A percentile compares a stretch with the other conserved stretches of the same genome.
These are phyloP conservation scores for Malus hybrid DNA, from an alignment of 331 rosid genomes.

Conservation along the genomic window DNA sequence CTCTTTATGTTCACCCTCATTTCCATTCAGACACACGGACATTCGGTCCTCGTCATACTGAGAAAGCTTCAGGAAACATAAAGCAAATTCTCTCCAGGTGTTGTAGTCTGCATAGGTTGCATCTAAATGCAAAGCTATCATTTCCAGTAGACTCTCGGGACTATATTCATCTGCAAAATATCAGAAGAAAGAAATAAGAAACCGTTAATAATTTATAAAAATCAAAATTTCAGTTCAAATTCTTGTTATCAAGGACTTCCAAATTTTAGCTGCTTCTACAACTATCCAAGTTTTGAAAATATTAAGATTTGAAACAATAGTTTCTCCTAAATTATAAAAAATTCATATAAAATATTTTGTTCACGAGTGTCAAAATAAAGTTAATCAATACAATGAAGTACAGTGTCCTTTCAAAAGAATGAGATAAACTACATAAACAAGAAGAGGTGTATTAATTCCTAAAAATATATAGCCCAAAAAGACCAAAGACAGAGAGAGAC, in stretches of 20 bases:
- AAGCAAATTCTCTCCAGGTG: constrained; percentile 58
- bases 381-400: not conserved
- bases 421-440: not conserved
- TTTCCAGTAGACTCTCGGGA: constrained; percentile 52
- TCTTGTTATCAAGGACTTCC: not conserved
- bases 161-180: constrained; percentile 56
- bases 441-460: not conserved
- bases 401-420: not conserved
- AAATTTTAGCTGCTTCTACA: not conserved
- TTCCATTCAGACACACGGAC: constrained; percentile 32
- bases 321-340: not conserved
- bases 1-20: constrained; percentile 13
- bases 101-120: constrained; percentile 50
- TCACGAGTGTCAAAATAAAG: not conserved
- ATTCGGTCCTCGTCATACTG: constrained; percentile 45
- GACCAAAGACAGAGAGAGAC: not conserved
- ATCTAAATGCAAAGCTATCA: constrained; percentile 73
- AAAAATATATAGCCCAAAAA: not conserved
- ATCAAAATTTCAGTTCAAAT: not conserved
- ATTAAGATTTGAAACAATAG: not conserved
- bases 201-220: not conserved
- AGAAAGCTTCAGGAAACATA: constrained; percentile 54
- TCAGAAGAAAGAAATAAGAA: constrained; percentile 10
- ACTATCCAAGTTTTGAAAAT: not conserved
- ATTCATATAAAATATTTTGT: not conserved